Base-by-base conservation (phyloP, 805 yeast species). In the Diddensiella transvaalensis region DNA sequence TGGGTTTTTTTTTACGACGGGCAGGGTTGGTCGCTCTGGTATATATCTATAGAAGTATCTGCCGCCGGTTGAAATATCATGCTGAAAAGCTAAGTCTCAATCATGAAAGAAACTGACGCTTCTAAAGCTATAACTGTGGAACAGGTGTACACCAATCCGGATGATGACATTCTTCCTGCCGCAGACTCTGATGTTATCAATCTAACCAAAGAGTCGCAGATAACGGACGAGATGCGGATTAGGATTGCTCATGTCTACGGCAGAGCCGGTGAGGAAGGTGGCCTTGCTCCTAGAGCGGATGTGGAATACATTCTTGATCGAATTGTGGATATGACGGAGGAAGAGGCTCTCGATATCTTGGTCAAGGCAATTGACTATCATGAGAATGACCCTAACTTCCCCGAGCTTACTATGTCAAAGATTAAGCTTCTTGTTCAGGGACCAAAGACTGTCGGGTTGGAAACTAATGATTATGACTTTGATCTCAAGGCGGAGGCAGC, bases 321-420 rank as follows among this genome's bases (percentile, higher is more conserved):
- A 6, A 24, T 40, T 10, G 48, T 51, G n/a, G 55, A 50, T 23
- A 53, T 73, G 56, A 43, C 67, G 3, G 58, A 52, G 5, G 71
- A 66, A 1, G 76, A 74, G 40, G 70, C 79, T 0, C 35, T 70
- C 1, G 65, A 64, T 8, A 68, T 76, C 35, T 58, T 80, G 41
- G 58, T 62, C 29, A 62, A 67, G 17, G 71, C 76, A 4, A 51
- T 72, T 3, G 67, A 56, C 0, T 70, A 73, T 15, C 80, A 77
- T 53, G 56, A 56, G 3, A 73, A 68, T 45, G 84, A 79, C 57
- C 71, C 72, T 36, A 77, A 76, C 56, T 68, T 78, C 49, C 72
- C 76, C 10, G 52, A 47, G 2, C 62, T 55, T 3, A 59, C 70
- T 5, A 53, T 61, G 4, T 60, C 59, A 43, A 47, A 60, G 24